Evolutionary conservation across 2,329 filamentous ascomycete genomes (phyloP), one percentile per base, ranked within the genome.

Genomic region (Cladosporium cucumerinum): DNA sequence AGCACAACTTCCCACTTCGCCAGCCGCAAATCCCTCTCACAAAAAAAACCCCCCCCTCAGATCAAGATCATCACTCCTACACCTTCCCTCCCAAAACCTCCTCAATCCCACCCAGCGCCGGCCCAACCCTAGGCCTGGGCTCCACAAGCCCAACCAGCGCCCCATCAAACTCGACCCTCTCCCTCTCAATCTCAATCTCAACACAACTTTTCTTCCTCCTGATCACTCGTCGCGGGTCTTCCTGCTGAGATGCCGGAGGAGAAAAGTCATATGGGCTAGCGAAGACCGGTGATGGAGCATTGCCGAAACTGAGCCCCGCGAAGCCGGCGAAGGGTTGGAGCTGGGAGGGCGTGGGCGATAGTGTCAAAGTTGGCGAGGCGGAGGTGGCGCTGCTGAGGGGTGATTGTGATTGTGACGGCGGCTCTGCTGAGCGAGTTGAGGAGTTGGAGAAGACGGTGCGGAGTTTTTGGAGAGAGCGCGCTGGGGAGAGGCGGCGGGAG

Each of bases 101-200:
- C 65, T 75, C 73, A 49, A 76, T 76, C 7, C 73, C 72, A 2
- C 72, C 73, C 65, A 71, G 64, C 16, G 70, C 66, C 49, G 64
- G 28, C 4, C 69, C 70, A 63, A 52, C 64, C 52, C 63, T 67
- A 5, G 74, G 74, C 54, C 74, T 66, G 32, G 74, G 74, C 68
- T 76, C 74, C 14, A 76, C 67, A 8, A 76, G 34, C 5, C 65
- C 64, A 16, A 69, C 65, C 6, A 76, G 63, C 36, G 68, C 68
- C 43, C 67, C 68, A 18, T 66, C 65, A 36, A 73, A 68, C 7
- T 68, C 25, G 4, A 46, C 55, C 11, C 69, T 65, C 62, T 76
- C 74, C 61, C 73, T 69, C 48, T 75, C 73, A 57, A 72, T 70
- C 69, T 75, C 72, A 18, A 74, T 26, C 57, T 76, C 70, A 21